Conservation (phyloP, 768 basidiomycete genomes). For the Mycena capillaripes region DNA sequence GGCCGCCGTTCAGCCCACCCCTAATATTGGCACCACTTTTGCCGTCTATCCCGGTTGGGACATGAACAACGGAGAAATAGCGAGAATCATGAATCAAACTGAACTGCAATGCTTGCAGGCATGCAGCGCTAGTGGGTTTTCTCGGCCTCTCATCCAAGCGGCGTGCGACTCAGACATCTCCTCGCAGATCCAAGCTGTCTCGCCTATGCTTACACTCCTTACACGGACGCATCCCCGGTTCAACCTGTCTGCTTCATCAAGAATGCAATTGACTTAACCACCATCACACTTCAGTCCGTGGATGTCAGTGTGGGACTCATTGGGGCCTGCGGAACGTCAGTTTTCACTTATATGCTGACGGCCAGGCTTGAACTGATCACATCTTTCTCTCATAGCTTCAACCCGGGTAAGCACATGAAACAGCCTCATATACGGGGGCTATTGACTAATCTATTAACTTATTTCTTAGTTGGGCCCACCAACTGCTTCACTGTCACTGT, state of each 20-base stretch:
- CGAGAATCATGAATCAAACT: neutral
- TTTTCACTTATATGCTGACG: neutral
- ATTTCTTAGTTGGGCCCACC: neutral
- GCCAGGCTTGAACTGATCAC: neutral
- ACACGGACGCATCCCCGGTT: neutral
- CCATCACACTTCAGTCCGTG: neutral
- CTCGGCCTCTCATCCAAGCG: neutral
- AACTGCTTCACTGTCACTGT: neutral
- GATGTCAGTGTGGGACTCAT: neutral
- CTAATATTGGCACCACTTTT: neutral
- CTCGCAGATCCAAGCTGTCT: neutral
- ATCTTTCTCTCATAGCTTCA: neutral
- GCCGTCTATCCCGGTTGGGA: conserved; percentile 17
- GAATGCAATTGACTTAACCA: neutral
- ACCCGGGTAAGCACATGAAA: neutral
- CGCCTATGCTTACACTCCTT: neutral
- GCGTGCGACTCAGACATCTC: neutral
- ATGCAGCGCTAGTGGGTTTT: neutral
- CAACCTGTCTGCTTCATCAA: neutral
- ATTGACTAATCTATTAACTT: neutral
- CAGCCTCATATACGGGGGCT: neutral
- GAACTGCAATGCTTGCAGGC: neutral
- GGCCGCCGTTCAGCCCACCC: neutral
- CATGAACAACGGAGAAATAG: neutral
- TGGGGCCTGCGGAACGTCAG: neutral